Conservation (phyloP, 2,329 filamentous ascomycete genomes). For the Phaeophleospora eucalypticola region DNA sequence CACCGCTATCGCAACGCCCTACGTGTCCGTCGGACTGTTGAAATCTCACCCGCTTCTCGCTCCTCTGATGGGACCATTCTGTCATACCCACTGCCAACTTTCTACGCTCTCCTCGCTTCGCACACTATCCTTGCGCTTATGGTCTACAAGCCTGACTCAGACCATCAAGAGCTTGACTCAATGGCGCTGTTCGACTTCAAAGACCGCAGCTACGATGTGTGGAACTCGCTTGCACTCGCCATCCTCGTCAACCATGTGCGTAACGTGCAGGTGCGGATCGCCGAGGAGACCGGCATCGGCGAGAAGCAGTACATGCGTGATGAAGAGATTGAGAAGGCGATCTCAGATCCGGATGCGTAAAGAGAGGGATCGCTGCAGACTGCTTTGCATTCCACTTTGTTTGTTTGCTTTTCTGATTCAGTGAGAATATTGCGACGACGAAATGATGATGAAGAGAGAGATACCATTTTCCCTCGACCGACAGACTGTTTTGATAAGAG, state of each 20-base stretch:
- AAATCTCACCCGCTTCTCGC: constrained; percentile 19
- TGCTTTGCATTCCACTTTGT: background rate
- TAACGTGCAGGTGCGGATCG: constrained; percentile 46
- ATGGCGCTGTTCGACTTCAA: constrained; percentile 54
- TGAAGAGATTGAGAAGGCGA: constrained; percentile 1
- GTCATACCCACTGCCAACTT: constrained; percentile 41
- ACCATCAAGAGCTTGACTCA: constrained; percentile 19
- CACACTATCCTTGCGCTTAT: constrained; percentile 52
- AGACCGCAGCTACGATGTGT: constrained; percentile 53
- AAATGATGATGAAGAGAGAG: background rate
- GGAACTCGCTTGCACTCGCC: constrained; percentile 56
- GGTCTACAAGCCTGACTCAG: constrained; percentile 44
- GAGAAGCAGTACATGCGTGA: background rate
- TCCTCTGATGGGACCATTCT: constrained; percentile 17
- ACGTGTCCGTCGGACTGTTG: constrained; percentile 25
- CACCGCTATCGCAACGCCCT: constrained; percentile 40
- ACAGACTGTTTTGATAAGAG: background rate
- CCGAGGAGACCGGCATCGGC: constrained; percentile 29
- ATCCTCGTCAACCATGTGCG: constrained; percentile 53
- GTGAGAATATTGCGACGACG: background rate
- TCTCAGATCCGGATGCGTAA: constrained; percentile 1
- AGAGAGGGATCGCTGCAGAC: background rate
- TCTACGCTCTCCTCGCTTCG: constrained; percentile 53
- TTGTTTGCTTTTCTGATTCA: background rate
- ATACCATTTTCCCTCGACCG: background rate